Evolutionary conservation across 2,329 filamentous ascomycete species (phyloP), one percentile per base, ranked within the genome.

Genomic region (Epichloe brachyelytri): DNA sequence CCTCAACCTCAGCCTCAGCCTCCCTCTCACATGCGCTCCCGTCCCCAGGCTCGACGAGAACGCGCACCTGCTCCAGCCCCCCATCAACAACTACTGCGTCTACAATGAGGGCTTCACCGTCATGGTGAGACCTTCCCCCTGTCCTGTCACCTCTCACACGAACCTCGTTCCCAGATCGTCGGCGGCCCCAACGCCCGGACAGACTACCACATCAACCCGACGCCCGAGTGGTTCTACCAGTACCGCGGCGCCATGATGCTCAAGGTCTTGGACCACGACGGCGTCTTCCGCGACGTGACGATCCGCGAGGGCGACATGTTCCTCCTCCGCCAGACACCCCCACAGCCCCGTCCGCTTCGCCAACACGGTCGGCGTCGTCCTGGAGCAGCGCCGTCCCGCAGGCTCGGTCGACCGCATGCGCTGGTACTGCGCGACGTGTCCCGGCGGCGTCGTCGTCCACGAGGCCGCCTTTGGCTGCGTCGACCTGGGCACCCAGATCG

Each of bases 201-300:
- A 51, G 93, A 97, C 75, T 98, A 96, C 75, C 93, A 97, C 77
- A 91, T 97, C 78, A 97, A 97, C 76, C 75, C 82, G 61, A 97
- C 91, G 0, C 83, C 93, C 12, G 93, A 97, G 69, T 97, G 90
- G 84, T 98, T 97, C 80, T 97, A 93, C 77, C 91, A 97, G 70
- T 82, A 95, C 78, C 83, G 83, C 61, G 93, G 93, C 58, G 83
- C 85, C 58, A 96, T 97, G 91, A 76, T 93, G 52, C 84, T 98
- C 59, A 95, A 94, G 66, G 86, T 93, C 15, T 86, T 96, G 56
- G 88, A 96, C 55, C 68, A 75, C 52, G 66, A 75, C 65, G 47
- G 48, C 53, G 54, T 71, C 46, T 95, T 95, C 70, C 78, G 82
- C 57, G 91, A 97, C 69, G 80, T 97, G 56, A 76, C 89, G 63